Conservation (phyloP, 2,329 filamentous ascomycete genomes). For the Sporothrix pseudoabietina region DNA sequence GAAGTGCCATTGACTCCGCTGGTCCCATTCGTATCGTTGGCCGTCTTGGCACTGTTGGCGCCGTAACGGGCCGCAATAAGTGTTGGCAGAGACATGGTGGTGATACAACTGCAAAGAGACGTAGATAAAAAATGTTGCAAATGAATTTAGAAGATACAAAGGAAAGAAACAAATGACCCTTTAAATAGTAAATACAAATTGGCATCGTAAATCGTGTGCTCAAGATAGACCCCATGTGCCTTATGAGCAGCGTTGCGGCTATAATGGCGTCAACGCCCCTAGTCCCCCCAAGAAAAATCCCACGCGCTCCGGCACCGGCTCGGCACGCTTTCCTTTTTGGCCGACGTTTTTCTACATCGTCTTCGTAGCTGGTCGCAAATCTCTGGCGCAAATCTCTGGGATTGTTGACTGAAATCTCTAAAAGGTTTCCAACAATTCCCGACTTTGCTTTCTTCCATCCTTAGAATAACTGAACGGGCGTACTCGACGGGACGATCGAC, state of each 20-base stretch:
- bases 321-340: background rate
- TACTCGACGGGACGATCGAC: background rate
- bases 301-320: constrained; percentile 3
- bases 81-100: constrained; percentile 13
- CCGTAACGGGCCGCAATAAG: constrained; percentile 24
- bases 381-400: too few species aligned
- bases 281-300: background rate
- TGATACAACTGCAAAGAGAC: background rate
- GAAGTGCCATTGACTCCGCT: background rate
- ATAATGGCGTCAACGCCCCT: background rate
- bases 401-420: background rate
- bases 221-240: background rate
- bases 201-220: constrained; percentile 2
- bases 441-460: background rate
- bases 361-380: background rate
- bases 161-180: background rate
- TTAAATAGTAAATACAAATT: constrained; percentile 1
- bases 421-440: background rate
- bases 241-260: background rate
- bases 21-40: background rate
- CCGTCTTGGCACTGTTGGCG: constrained; percentile 17
- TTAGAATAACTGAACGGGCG: background rate
- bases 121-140: background rate
- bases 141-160: background rate
- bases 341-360: background rate